Conservation (phyloP, 2,329 filamentous ascomycete species). For the Aspergillus unguis region DNA sequence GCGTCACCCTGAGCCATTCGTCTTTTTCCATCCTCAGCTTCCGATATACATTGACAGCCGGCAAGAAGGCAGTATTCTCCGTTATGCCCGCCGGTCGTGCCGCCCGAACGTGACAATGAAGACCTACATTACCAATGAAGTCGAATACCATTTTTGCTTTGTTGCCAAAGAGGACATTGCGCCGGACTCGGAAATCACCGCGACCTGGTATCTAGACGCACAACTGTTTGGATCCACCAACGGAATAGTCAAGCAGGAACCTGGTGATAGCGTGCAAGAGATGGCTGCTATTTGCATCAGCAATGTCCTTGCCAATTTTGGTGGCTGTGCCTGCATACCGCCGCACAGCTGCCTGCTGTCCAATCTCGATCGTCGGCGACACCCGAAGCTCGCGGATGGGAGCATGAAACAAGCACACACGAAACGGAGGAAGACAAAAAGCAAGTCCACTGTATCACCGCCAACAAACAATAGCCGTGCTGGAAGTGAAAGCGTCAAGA, state of each 20-base stretch:
- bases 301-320: conserved; percentile 48
- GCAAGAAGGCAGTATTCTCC: conserved; percentile 76
- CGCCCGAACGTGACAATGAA: conserved; percentile 84
- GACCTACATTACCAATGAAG: conserved; percentile 73
- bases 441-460: conserved; percentile 51
- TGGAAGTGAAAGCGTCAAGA: conserved; percentile 55
- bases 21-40: conserved; percentile 82
- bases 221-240: conserved; percentile 38
- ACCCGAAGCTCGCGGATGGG: conserved; percentile 31
- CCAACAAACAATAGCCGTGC: conserved; percentile 57
- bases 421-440: conserved; percentile 49
- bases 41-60: conserved; percentile 92
- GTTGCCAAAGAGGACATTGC: conserved; percentile 75
- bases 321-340: conserved; percentile 47
- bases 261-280: conserved; percentile 39
- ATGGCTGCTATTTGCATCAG: conserved; percentile 45
- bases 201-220: conserved; percentile 48
- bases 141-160: conserved; percentile 89
- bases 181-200: conserved; percentile 50
- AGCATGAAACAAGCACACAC: conserved; percentile 41
- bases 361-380: conserved; percentile 43
- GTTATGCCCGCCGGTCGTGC: conserved; percentile 91
- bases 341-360: conserved; percentile 39
- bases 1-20: conserved; percentile 61
- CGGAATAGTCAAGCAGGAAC: conserved; percentile 42